A percentile compares a stretch with the other conserved stretches of the same genome.
Evolutionary conservation across 2,329 filamentous ascomycete species (phyloP).

Genomic region (Aspergillus novofumigatus): DNA sequence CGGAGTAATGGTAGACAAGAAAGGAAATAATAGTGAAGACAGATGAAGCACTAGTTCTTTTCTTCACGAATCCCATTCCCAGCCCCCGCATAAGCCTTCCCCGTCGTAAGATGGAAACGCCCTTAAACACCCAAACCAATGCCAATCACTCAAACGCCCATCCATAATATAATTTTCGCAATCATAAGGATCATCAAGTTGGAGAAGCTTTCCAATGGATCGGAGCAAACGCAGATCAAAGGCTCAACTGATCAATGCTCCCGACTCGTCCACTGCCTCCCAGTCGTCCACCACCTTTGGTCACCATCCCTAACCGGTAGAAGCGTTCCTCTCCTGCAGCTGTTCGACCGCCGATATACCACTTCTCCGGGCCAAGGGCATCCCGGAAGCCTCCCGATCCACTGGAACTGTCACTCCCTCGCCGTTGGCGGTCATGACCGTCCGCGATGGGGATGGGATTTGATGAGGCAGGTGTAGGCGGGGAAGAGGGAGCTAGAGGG

Average conservation of each 20-base stretch:
- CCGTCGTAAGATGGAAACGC: background rate
- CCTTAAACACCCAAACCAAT: conserved; percentile 4
- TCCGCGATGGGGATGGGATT: conserved; percentile 37
- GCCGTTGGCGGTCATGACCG: conserved; percentile 37
- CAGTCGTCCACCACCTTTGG: conserved; percentile 39
- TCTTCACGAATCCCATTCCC: background rate
- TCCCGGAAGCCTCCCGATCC: conserved; percentile 47
- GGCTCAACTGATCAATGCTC: conserved; percentile 48
- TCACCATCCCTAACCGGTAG: conserved; percentile 47
- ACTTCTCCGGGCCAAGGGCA: conserved; percentile 46
- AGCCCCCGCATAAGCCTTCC: background rate
- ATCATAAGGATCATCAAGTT: background rate
- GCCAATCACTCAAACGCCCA: background rate
- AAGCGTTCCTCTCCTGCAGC: conserved; percentile 46
- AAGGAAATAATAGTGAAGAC: background rate
- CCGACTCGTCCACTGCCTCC: conserved; percentile 41
- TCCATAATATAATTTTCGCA: background rate
- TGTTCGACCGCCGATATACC: conserved; percentile 49
- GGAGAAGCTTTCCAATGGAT: background rate
- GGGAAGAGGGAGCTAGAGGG: conserved; percentile 26
- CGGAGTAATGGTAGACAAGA: background rate
- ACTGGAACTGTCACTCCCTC: conserved; percentile 46
- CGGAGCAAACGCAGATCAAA: conserved; percentile 27
- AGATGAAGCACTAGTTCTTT: background rate
- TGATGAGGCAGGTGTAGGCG: conserved; percentile 26